A percentile compares a stretch with the other conserved stretches of the same genome.
Evolutionary conservation across 768 basidiomycete species (phyloP).

Genomic region (Mycena albidolilacea): DNA sequence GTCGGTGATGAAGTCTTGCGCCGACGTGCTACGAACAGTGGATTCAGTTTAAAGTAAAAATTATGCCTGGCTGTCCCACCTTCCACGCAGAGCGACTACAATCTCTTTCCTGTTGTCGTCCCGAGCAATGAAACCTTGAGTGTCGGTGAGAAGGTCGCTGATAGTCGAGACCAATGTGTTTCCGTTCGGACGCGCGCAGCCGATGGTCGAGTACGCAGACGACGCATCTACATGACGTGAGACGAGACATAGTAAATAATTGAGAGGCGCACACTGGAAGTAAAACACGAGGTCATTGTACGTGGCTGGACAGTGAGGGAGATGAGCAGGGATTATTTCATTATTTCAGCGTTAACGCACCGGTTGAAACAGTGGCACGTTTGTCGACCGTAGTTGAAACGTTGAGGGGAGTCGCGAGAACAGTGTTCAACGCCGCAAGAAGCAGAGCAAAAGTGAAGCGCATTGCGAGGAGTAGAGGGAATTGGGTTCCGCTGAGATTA

Average conservation of each 20-base stretch:
- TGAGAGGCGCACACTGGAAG: conserved; percentile 5
- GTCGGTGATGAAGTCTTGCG: conserved; percentile 3
- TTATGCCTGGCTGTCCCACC: background rate
- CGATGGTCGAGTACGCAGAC: conserved; percentile 1
- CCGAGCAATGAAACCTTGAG: conserved; percentile 7
- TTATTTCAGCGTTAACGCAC: background rate
- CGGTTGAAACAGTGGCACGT: conserved; percentile 13
- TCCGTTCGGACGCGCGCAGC: conserved; percentile 12
- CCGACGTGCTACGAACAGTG: background rate
- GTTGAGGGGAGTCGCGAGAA: background rate
- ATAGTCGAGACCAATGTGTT: conserved; percentile 3
- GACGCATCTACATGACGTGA: conserved; percentile 9
- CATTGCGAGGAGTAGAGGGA: conserved; percentile 10
- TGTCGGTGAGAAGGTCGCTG: conserved; percentile 3
- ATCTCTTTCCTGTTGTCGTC: conserved; percentile 13
- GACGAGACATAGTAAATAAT: background rate
- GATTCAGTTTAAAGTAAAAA: background rate
- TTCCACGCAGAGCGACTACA: conserved; percentile 10
- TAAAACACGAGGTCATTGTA: conserved; percentile 18
- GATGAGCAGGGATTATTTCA: background rate
- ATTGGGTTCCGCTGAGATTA: background rate
- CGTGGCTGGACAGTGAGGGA: background rate
- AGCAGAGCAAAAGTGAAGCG: conserved; percentile 7
- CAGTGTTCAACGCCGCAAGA: conserved; percentile 4
- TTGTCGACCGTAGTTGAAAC: conserved; percentile 8